Conservation (phyloP, 129 eudicot species). For the Scalesia atractyloides region DNA sequence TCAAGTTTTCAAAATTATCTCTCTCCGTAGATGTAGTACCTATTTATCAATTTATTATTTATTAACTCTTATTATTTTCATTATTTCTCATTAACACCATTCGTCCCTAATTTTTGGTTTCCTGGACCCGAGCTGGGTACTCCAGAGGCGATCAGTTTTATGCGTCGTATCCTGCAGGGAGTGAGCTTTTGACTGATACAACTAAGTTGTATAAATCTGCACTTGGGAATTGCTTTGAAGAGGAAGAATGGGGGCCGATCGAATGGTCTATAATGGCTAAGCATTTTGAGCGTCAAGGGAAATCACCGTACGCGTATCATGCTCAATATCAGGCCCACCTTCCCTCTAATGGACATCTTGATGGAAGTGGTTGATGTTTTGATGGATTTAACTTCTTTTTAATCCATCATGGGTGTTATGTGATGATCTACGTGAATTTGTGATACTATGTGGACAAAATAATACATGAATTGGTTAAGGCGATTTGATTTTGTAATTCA, state of each 20-base stretch:
- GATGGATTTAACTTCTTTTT: background rate
- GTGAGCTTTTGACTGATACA: constrained; percentile 82
- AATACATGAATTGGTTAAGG: too few relatives aligned
- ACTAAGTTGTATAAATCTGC: constrained; percentile 89
- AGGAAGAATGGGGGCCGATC: constrained; percentile 92
- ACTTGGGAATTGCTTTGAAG: constrained; percentile 79
- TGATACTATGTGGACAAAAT: background rate
- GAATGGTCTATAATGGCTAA: constrained; percentile 86
- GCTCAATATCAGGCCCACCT: constrained; percentile 92
- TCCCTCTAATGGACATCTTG: constrained; percentile 74
- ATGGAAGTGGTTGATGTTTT: constrained; percentile 68
- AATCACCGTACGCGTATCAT: constrained; percentile 92
- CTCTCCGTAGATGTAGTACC: too few relatives aligned
- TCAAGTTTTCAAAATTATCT: too few relatives aligned
- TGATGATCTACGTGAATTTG: background rate
- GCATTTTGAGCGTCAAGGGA: constrained; percentile 96
- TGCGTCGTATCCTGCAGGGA: constrained; percentile 94
- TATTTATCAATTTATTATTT: too few relatives aligned
- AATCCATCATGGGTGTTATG: background rate
- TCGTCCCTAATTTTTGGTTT: too few relatives aligned
- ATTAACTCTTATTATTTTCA: too few relatives aligned
- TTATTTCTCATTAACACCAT: background rate
- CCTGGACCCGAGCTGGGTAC: too few relatives aligned
- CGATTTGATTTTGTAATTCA: too few relatives aligned
- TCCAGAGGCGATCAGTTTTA: constrained; percentile 92